Evolutionary conservation across 306 rosid genomes (phyloP).

Genomic region (Dalbergia oliveri): DNA sequence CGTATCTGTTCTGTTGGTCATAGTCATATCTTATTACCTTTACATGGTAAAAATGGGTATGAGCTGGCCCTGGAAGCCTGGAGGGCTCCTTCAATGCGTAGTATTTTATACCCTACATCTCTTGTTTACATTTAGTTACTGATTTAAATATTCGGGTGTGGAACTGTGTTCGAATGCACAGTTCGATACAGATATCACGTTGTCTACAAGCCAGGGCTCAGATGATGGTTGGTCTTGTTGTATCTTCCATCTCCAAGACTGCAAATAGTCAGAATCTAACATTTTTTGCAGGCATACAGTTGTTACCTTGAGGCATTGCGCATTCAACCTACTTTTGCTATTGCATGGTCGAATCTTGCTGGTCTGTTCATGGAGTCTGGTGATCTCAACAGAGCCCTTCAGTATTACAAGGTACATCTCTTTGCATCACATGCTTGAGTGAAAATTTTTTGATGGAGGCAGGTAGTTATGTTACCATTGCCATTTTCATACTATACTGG

Average conservation of each 20-base stretch:
- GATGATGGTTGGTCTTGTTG: slow-evolving; percentile 95
- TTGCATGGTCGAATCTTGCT: slow-evolving; percentile 99
- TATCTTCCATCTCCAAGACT: slow-evolving; percentile 83
- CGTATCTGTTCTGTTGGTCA: slow-evolving; percentile 42
- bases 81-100: slow-evolving; percentile 64
- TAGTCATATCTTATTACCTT: slow-evolving; percentile 42
- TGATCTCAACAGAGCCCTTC: slow-evolving; percentile 94
- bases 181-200: slow-evolving; percentile 82
- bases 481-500: not conserved
- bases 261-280: slow-evolving; percentile 95
- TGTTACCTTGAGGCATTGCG: slow-evolving; percentile 98
- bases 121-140: slow-evolving; percentile 69
- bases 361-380: slow-evolving; percentile 99
- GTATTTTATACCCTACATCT: slow-evolving; percentile 60
- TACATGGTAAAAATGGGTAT: slow-evolving; percentile 37
- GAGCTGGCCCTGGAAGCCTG: slow-evolving; percentile 52
- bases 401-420: slow-evolving; percentile 82
- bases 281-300: slow-evolving; percentile 99
- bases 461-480: not conserved
- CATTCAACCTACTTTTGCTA: slow-evolving; percentile 95
- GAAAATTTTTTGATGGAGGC: not conserved
- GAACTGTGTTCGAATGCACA: slow-evolving; percentile 83
- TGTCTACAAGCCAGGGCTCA: slow-evolving; percentile 84
- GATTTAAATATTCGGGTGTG: slow-evolving; percentile 82
- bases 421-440: slow-evolving; percentile 15